These are phyloP conservation scores for Pythium utonaiense DNA, from an alignment of 352 stramenopile genomes.

Conservation along the genomic window DNA sequence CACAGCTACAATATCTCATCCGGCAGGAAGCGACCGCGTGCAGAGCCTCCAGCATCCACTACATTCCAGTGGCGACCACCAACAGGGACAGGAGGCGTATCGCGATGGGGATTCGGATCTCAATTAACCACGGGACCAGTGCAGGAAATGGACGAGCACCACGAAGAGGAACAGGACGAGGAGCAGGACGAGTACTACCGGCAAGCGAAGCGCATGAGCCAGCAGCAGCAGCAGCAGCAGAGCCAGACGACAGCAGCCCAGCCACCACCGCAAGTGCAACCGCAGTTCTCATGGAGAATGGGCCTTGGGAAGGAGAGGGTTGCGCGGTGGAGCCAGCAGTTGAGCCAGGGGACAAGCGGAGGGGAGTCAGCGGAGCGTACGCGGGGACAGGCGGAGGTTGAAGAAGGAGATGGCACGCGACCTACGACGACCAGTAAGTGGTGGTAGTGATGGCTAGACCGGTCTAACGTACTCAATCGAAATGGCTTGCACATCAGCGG, in stretches of 20 bases:
- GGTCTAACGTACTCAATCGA: not conserved
- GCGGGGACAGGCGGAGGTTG: not conserved
- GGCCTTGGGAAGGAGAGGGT: slow-evolving; percentile 11
- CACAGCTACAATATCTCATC: not conserved
- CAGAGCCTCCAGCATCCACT: not conserved
- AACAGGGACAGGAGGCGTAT: not conserved
- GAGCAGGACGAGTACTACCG: slow-evolving; percentile 20
- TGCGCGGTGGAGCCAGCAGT: slow-evolving; percentile 17
- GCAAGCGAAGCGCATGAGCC: slow-evolving; percentile 13
- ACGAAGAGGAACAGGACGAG: slow-evolving; percentile 3
- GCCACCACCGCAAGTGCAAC: not conserved
- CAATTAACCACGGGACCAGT: not conserved
- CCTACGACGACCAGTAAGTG: slow-evolving; percentile 18
- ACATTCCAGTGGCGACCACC: slow-evolving; percentile 5
- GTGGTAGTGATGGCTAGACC: slow-evolving; percentile 5
- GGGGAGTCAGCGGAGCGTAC: not conserved
- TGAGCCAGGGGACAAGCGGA: slow-evolving; percentile 7
- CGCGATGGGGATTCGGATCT: not conserved
- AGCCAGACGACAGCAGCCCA: not conserved
- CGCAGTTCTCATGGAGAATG: slow-evolving; percentile 7
- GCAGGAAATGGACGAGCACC: slow-evolving; percentile 4
- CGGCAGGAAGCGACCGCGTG: not conserved
- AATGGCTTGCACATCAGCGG: not conserved
- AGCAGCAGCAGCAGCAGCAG: not conserved
- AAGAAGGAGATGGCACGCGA: not conserved